These are phyloP conservation scores for Populus nigra DNA, from an alignment of 345 rosid species.

Conservation along the genomic window DNA sequence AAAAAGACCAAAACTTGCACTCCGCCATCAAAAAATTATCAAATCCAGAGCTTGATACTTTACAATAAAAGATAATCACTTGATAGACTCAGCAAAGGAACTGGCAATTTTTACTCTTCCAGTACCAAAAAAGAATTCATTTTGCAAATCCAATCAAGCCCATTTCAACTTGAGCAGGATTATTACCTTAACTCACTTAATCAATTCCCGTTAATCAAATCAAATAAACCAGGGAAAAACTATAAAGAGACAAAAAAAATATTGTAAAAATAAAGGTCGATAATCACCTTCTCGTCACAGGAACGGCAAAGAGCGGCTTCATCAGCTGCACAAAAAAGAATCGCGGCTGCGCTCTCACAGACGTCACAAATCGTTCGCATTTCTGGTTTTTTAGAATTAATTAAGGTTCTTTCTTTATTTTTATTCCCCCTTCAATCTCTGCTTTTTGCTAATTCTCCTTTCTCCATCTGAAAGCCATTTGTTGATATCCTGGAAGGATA, in stretches of 20 bases:
- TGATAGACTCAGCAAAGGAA: not conserved
- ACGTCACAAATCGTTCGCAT: constrained; percentile 75
- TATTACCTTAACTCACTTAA: not conserved
- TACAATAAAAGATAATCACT: not conserved
- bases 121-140: not conserved
- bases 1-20: not conserved
- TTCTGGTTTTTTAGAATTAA: not conserved
- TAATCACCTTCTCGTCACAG: constrained; percentile 65
- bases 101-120: not conserved
- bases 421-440: not conserved
- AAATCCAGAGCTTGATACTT: not conserved
- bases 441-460: not conserved
- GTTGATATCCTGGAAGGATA: not conserved
- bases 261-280: not conserved
- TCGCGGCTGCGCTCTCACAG: constrained; percentile 77
- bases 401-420: not conserved
- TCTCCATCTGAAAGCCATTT: not conserved
- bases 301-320: constrained; percentile 85
- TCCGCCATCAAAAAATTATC: not conserved
- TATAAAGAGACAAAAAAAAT: not conserved
- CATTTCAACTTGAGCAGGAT: not conserved
- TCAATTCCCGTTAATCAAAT: not conserved
- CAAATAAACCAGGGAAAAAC: not conserved
- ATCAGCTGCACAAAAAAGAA: constrained; percentile 82
- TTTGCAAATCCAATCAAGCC: not conserved